Conservation (phyloP, 106 monocot species). For the Triglochin maritima region DNA sequence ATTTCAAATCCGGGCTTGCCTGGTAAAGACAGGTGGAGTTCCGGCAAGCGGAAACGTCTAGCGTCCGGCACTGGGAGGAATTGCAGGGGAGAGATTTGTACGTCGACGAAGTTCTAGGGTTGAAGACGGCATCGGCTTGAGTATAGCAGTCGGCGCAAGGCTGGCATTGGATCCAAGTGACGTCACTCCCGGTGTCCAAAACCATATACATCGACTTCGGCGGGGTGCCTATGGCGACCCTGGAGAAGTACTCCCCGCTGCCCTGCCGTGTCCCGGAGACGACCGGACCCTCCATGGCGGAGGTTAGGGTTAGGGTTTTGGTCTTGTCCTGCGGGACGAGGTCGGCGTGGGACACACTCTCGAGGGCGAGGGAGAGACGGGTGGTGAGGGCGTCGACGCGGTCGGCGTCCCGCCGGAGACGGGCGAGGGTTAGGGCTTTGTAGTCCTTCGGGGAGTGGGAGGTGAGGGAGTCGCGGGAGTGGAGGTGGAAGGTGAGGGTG, state of each 20-base stretch:
- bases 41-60: conserved; percentile 57
- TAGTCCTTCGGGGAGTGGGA: conserved; percentile 28
- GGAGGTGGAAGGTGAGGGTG: conserved; percentile 35
- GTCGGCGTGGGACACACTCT: conserved; percentile 26
- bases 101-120: conserved; percentile 43
- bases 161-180: conserved; percentile 77
- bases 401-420: conserved; percentile 42
- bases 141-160: conserved; percentile 81
- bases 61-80: conserved; percentile 34
- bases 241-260: conserved; percentile 87
- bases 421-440: conserved; percentile 42
- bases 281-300: conserved; percentile 38
- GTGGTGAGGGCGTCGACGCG: conserved; percentile 28
- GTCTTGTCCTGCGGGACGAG: conserved; percentile 24
- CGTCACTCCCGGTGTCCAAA: conserved; percentile 82
- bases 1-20: no score
- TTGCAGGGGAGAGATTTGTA: conserved; percentile 43
- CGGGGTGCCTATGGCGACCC: conserved; percentile 47
- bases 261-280: conserved; percentile 69
- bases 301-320: not conserved
- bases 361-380: conserved; percentile 25
- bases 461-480: conserved; percentile 37
- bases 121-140: conserved; percentile 56
- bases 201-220: conserved; percentile 53
- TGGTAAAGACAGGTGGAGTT: conserved; percentile 62